Percentiles rank a stretch among this genome's conserved stretches.
Conservation (phyloP, 441 rosid species). For the Corymbia calophylla region DNA sequence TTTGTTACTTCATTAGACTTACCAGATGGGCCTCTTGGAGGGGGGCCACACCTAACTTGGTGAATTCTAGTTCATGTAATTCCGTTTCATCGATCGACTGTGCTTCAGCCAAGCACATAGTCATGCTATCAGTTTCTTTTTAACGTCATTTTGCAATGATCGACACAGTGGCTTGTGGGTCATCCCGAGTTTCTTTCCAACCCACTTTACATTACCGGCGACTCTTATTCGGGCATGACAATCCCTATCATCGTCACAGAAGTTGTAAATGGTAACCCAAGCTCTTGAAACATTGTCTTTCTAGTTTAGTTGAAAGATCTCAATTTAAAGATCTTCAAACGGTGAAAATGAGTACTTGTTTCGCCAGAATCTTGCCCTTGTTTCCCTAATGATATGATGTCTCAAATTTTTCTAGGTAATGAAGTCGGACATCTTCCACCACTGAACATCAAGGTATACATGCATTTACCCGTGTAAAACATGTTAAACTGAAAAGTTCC, state of each 20-base stretch:
- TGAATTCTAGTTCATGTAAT: not conserved
- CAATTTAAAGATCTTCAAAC: not conserved
- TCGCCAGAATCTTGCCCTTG: not conserved
- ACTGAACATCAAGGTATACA: not conserved
- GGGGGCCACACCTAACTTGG: not conserved
- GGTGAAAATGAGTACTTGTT: not conserved
- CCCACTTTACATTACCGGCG: constrained; percentile 7
- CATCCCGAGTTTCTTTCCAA: not conserved
- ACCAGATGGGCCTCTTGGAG: not conserved
- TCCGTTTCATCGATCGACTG: not conserved
- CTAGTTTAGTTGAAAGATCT: not conserved
- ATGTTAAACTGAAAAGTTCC: not conserved
- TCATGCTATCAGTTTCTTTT: not conserved
- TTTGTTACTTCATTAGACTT: not conserved
- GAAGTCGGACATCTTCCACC: not conserved
- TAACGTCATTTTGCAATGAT: not conserved
- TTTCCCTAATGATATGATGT: not conserved
- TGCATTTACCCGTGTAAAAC: not conserved
- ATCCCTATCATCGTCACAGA: not conserved
- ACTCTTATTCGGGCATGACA: constrained; percentile 1
- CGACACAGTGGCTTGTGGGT: not conserved
- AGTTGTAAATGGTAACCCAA: not conserved
- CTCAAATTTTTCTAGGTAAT: not conserved
- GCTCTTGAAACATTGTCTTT: not conserved
- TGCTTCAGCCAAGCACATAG: not conserved